Evolutionary conservation across 2,329 filamentous ascomycete genomes (phyloP).

Genomic region (Trichoderma brevicompactum): DNA sequence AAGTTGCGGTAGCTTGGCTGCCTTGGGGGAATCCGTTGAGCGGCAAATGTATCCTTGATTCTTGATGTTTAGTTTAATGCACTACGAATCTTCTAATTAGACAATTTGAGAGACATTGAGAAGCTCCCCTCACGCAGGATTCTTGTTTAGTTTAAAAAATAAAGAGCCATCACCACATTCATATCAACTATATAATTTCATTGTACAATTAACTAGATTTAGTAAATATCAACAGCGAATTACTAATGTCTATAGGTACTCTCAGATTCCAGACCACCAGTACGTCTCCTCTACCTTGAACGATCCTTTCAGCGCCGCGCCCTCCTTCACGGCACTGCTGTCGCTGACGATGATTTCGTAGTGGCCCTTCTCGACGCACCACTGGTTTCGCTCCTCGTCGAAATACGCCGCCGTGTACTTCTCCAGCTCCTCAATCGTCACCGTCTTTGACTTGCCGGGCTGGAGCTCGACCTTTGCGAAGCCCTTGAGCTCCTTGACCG

Average conservation of each 20-base stretch:
- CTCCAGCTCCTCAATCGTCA: slow-evolving; percentile 60
- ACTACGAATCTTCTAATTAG: background rate
- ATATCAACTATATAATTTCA: background rate
- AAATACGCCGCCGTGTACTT: slow-evolving; percentile 73
- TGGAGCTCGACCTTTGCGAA: slow-evolving; percentile 67
- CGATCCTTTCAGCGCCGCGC: slow-evolving; percentile 52
- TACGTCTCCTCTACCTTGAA: slow-evolving; percentile 65
- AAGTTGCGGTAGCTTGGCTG: background rate
- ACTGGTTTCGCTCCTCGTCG: slow-evolving; percentile 68
- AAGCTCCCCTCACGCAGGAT: background rate
- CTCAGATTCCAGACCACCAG: slow-evolving; percentile 58
- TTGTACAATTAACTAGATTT: background rate
- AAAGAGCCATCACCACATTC: background rate
- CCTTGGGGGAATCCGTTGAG: background rate
- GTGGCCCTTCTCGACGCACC: slow-evolving; percentile 67
- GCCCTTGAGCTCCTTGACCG: slow-evolving; percentile 67
- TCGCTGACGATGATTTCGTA: slow-evolving; percentile 66
- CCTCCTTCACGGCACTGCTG: slow-evolving; percentile 56
- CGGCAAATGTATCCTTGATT: background rate
- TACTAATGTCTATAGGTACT: background rate
- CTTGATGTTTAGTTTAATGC: slow-evolving; percentile 4
- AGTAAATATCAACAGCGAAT: background rate
- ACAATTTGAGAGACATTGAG: background rate
- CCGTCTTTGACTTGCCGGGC: slow-evolving; percentile 61
- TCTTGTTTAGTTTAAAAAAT: background rate